A percentile compares a stretch with the other conserved stretches of the same genome.
These are phyloP conservation scores for Aspergillus brasiliensis DNA, from an alignment of 2,329 filamentous ascomycete species.

Conservation along the genomic window DNA sequence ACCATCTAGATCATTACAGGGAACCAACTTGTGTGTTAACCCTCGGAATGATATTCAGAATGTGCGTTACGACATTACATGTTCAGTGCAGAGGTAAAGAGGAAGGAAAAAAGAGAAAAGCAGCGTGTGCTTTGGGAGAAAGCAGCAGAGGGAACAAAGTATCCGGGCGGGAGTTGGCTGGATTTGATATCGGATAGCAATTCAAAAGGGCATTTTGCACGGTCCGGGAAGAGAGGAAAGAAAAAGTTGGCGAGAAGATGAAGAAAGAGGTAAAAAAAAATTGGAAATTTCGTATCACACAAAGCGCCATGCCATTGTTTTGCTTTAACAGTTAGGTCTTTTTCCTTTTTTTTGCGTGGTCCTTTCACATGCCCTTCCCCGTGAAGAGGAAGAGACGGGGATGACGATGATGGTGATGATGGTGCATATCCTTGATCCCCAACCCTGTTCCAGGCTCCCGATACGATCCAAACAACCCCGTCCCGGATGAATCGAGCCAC, in stretches of 20 bases:
- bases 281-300: constrained; percentile 26
- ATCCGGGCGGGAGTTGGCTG: constrained; percentile 1
- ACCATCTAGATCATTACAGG: not conserved
- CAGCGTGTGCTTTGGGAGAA: not conserved
- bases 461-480: constrained; percentile 13
- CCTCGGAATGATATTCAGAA: constrained; percentile 9
- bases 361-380: constrained; percentile 9
- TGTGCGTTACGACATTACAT: constrained; percentile 8
- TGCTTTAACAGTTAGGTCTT: constrained; percentile 25
- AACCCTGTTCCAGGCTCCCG: constrained; percentile 21
- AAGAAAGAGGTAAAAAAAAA: constrained; percentile 20
- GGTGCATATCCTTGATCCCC: constrained; percentile 15
- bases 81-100: not conserved
- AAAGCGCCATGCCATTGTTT: constrained; percentile 33
- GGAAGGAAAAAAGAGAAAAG: not conserved
- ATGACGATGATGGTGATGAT: constrained; percentile 12
- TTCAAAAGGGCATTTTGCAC: not conserved
- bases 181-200: not conserved
- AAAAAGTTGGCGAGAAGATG: constrained; percentile 4
- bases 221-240: not conserved
- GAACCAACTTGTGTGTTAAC: not conserved
- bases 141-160: not conserved
- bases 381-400: constrained; percentile 16
- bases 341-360: constrained; percentile 21
- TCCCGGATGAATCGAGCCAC: constrained; percentile 25